Conservation (phyloP, 1,284 basidiomycete species). For the Takashimella tepidaria region DNA sequence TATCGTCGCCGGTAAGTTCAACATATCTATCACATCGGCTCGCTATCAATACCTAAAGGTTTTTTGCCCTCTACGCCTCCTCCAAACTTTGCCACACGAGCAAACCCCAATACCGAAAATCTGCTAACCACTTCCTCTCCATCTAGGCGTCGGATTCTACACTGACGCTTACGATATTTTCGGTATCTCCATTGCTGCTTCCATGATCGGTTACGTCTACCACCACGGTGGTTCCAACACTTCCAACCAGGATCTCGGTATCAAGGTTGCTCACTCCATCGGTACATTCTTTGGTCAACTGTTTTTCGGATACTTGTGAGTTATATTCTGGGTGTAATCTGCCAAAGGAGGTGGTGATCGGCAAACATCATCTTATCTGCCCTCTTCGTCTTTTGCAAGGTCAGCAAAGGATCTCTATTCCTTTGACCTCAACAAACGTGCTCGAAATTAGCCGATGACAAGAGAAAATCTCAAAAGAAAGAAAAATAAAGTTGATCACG, state of each 20-base stretch:
- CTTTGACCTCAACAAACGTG: too few relatives aligned
- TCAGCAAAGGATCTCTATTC: too few relatives aligned
- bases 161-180: conserved; percentile 51
- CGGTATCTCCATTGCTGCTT: conserved; percentile 62
- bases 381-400: too few relatives aligned
- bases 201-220: conserved; percentile 73
- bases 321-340: too few relatives aligned
- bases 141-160: conserved; percentile 42
- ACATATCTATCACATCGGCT: too few relatives aligned
- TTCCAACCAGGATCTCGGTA: conserved; percentile 60
- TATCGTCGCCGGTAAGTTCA: conserved; percentile 47
- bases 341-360: too few relatives aligned
- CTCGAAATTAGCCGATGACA: too few relatives aligned
- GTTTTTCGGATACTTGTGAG: conserved; percentile 46
- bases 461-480: too few relatives aligned
- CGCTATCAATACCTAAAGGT: too few relatives aligned
- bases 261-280: conserved; percentile 60
- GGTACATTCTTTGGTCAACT: conserved; percentile 51
- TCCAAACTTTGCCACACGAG: background rate
- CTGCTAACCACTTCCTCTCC: conserved; percentile 3
- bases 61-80: too few relatives aligned
- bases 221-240: conserved; percentile 49
- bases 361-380: too few relatives aligned
- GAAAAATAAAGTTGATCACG: too few relatives aligned
- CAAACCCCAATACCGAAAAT: background rate